Percentiles rank a stretch among this genome's conserved stretches.
These are phyloP conservation scores for Backusella australiensis DNA, from an alignment of 192 early-diverging fungal species.

Conservation along the genomic window DNA sequence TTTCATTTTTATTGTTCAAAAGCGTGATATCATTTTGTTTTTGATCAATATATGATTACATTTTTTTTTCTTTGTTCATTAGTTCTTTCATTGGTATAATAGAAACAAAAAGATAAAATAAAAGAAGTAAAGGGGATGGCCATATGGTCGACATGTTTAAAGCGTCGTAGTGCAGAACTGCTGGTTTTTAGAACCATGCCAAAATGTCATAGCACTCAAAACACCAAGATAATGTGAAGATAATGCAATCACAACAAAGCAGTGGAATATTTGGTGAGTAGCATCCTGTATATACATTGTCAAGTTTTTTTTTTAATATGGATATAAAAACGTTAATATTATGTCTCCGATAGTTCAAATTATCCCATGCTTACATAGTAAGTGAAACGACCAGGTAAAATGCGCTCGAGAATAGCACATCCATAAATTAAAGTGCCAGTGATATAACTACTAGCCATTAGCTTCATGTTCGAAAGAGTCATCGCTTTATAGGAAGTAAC, in stretches of 20 bases:
- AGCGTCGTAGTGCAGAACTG: not conserved
- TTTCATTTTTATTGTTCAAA: not conserved
- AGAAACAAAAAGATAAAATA: not conserved
- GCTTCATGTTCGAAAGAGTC: slow-evolving; percentile 57
- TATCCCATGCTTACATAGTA: not conserved
- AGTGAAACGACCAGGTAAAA: not conserved
- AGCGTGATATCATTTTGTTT: not conserved
- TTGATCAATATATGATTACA: not conserved
- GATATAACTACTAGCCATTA: slow-evolving; percentile 79
- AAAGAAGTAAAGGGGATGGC: not conserved
- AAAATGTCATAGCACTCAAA: slow-evolving; percentile 52
- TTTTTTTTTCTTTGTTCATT: not conserved
- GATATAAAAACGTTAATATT: not conserved
- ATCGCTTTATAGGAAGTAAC: slow-evolving; percentile 42
- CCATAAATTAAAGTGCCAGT: slow-evolving; percentile 85
- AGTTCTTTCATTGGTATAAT: not conserved
- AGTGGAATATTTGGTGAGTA: slow-evolving; percentile 90
- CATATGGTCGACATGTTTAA: not conserved
- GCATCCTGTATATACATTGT: slow-evolving; percentile 39
- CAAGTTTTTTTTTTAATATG: not conserved
- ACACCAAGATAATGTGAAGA: slow-evolving; percentile 68
- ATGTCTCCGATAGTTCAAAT: not conserved
- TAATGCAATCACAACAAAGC: slow-evolving; percentile 74
- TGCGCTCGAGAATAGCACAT: not conserved
- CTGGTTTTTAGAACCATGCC: slow-evolving; percentile 36